A percentile compares a stretch with the other conserved stretches of the same genome.
These are phyloP conservation scores for Meira nashicola DNA, from an alignment of 1,284 basidiomycete species.

Conservation along the genomic window DNA sequence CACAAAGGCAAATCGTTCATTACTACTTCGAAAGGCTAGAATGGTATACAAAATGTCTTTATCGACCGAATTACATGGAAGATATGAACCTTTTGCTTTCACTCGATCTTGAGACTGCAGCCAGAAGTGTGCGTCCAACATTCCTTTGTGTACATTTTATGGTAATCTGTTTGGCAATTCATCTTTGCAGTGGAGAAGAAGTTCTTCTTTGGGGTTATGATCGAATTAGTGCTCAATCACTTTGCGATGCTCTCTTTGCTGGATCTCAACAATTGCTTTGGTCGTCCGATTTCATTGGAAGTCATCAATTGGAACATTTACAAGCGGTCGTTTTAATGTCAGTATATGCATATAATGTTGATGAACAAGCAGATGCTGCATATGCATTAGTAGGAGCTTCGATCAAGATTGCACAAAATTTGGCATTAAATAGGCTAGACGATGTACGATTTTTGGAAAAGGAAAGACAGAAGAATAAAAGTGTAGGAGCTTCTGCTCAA, in stretches of 20 bases:
- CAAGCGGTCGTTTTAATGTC: slow-evolving; percentile 43
- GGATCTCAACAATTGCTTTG: slow-evolving; percentile 41
- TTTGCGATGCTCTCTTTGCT: slow-evolving; percentile 36
- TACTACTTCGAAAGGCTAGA: slow-evolving; percentile 45
- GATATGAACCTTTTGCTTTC: slow-evolving; percentile 23
- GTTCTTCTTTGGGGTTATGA: slow-evolving; percentile 21
- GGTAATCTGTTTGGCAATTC: slow-evolving; percentile 42
- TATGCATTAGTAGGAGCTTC: slow-evolving; percentile 44
- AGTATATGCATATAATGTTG: slow-evolving; percentile 47
- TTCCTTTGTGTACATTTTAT: slow-evolving; percentile 41
- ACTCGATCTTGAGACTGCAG: slow-evolving; percentile 28
- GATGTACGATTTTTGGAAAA: slow-evolving; percentile 13
- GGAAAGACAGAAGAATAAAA: slow-evolving; percentile 5
- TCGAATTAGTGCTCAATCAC: slow-evolving; percentile 21
- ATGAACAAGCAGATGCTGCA: slow-evolving; percentile 41
- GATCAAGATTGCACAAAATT: slow-evolving; percentile 36
- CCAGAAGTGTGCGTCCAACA: slow-evolving; percentile 31
- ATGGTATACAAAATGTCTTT: slow-evolving; percentile 30
- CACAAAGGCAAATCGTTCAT: slow-evolving; percentile 23
- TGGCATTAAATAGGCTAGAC: slow-evolving; percentile 26
- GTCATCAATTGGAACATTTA: slow-evolving; percentile 43
- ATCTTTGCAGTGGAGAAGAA: slow-evolving; percentile 31
- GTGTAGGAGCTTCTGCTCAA: background rate
- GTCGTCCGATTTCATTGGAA: slow-evolving; percentile 41
- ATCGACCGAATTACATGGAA: slow-evolving; percentile 6